Base-by-base conservation (phyloP, 75 land plant genomes). In the Ceratopteris richardii region DNA sequence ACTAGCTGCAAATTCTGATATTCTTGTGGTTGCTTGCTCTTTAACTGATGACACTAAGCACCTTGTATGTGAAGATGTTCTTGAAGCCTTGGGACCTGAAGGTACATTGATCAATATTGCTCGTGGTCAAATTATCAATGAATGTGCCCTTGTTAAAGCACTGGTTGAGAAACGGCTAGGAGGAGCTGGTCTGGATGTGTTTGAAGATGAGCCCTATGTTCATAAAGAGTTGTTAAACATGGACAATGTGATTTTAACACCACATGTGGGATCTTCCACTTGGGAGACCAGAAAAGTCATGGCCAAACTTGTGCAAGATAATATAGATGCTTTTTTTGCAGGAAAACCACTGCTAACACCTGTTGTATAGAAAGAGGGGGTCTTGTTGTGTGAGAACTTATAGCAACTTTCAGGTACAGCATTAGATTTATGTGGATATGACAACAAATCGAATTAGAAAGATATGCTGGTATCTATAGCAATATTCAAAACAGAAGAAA, bases 141-240 rank as follows among this genome's bases (percentile, higher is more conserved):
- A 75, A 57, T 24, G 42, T 42, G 78, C 73, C 52, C 58, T 75
- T 20, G 77, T 73, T 54, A 72, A 75, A 44, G 76, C 78, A 26
- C 41, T 75, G n/a, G 37, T 64, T 13, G 78, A 75, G 37, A 51
- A 36, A 18, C 52, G 78, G 27, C 57, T 75, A n/a, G 78, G 77
- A 29, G 78, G 68, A 25, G 78, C 78, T 58, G 78, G 78, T 42
- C 48, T 75, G 59, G 78, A 75, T 51, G 78, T 75, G 33, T 75
- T 65, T 39, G 78, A 75, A 39, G 58, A 57, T 21, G 78, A 75
- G 64, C 78, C 78, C 4, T 57, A 75, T 36, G 77, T 73, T 41
- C 78, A 77, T 11, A 56, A 64, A 24, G 77, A 75, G 52, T 64
- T 75, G 17, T 52, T 66, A 40, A 41, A 54, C 30, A 54, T 75